Evolutionary conservation across 176 grass and related monocot species (phyloP), one percentile per base, ranked within the genome.

Genomic region (Zizania latifolia): DNA sequence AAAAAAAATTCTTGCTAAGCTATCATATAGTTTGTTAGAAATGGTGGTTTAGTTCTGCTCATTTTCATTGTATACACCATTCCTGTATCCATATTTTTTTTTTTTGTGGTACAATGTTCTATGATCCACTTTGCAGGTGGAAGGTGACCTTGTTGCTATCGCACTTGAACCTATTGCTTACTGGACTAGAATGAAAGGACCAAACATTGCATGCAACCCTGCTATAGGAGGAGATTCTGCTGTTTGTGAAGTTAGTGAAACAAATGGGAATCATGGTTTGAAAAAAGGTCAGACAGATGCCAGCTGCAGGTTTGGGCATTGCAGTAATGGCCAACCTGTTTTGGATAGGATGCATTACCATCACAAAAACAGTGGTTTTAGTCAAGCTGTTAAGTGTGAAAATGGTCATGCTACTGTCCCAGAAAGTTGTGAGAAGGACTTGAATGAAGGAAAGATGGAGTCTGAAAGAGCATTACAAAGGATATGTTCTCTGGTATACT

Each of bases 81-180:
- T 79, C 5, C 24, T 73, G 14, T 27, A 65, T 64, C 58, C 39
- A 55, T 24, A 44, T 40, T 53, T 60, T 76, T 19, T 61, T 36
- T 24, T n/a, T 65, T 77, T 51, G 54, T 50, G 66, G 33, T 38
- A 39, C 50, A 62, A 28, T 82, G 65, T 56, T 58, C 43, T 82
- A 26, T 68, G 60, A 57, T 33, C 62, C 63, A 53, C 59, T 15
- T 79, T 80, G 32, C 86, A 94, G 95, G 74, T 94, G 44, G 95
- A 99, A 90, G 95, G 95, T 77, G 95, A 99, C 90, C 10, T 83
- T 82, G 95, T 98, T 71, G 95, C 91, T 71, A 50, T 98, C 32
- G 79, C 68, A 22, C 15, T 98, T 62, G 91, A 94, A 76, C 95
- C 91, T 88, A 71, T 90, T 61, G 51, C 46, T 70, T 70, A 64